These are phyloP conservation scores for Claviceps maximensis DNA, from an alignment of 2,329 filamentous ascomycete genomes.

Conservation along the genomic window DNA sequence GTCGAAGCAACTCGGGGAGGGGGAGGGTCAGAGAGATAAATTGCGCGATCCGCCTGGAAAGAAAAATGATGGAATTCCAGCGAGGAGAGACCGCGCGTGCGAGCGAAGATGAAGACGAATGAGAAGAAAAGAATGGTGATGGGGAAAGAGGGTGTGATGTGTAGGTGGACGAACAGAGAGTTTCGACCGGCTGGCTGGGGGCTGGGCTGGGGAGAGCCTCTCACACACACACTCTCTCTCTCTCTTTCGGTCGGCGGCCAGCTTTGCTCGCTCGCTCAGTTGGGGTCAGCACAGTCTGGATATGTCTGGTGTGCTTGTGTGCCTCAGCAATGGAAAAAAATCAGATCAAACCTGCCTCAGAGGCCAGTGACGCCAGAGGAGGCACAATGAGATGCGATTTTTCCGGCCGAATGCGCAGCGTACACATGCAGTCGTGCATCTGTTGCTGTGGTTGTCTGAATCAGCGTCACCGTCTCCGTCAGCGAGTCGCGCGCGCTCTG, in stretches of 20 bases:
- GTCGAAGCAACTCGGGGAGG: conserved; percentile 5
- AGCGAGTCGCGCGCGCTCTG: conserved; percentile 13
- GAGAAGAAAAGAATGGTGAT: conserved; percentile 5
- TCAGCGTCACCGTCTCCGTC: conserved; percentile 8
- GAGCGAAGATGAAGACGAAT: not conserved
- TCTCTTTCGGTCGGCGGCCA: not conserved
- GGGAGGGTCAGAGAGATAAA: not conserved
- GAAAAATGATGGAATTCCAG: not conserved
- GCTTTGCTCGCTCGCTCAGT: not conserved
- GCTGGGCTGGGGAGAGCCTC: conserved; percentile 8
- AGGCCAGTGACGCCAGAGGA: not conserved
- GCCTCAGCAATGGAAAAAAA: conserved; percentile 6
- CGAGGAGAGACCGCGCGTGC: conserved; percentile 1
- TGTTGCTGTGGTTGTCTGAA: conserved; percentile 2
- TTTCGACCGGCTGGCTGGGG: conserved; percentile 8
- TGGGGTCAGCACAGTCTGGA: not conserved
- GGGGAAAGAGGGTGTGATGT: conserved; percentile 6
- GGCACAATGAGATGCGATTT: not conserved
- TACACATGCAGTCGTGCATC: not conserved
- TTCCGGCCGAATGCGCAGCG: not conserved
- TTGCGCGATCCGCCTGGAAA: conserved; percentile 5
- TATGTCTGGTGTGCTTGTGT: not conserved
- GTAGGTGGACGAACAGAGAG: conserved; percentile 6
- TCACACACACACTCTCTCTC: conserved; percentile 1
- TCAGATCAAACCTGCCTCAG: not conserved